phyloP scores from a whole-genome alignment of 768 basidiomycete genomes.

The Cystofilobasidium capitatum region DNA sequence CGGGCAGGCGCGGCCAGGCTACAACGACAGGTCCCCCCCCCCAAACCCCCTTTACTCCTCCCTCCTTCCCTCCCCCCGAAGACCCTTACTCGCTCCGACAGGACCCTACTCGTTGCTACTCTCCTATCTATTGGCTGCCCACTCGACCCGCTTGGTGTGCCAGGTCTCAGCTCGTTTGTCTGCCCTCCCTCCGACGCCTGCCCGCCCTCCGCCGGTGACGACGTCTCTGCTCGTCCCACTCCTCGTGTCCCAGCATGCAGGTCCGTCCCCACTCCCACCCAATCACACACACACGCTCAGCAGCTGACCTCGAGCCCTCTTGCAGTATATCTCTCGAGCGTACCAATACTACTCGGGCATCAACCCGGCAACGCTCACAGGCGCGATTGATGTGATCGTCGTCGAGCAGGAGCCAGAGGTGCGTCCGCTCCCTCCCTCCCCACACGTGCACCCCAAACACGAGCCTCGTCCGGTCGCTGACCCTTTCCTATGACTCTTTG shows the following conservation, averaged over 20 bases:
- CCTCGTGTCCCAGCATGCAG: background rate
- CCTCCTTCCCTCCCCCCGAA: no score
- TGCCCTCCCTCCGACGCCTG: background rate
- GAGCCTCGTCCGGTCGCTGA: background rate
- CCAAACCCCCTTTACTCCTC: no score
- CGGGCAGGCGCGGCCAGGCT: no score
- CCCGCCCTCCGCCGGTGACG: background rate
- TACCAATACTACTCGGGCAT: conserved; percentile 48
- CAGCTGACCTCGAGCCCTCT: background rate
- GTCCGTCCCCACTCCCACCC: background rate
- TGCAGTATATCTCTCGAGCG: conserved; percentile 41
- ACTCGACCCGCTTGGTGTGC: no score
- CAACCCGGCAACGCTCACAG: conserved; percentile 92
- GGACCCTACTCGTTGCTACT: no score
- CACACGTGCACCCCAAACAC: background rate
- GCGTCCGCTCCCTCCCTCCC: conserved; percentile 6
- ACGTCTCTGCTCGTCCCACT: background rate
- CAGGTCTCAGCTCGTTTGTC: background rate
- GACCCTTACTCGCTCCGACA: no score
- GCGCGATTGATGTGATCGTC: conserved; percentile 98
- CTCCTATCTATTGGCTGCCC: no score
- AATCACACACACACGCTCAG: background rate
- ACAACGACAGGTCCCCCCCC: no score
- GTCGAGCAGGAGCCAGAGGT: conserved; percentile 59
- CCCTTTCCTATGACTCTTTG: background rate